Percentiles rank a stretch among this genome's conserved stretches.
phyloP scores from a whole-genome alignment of 176 grass and related monocot genomes.

The Elymus sibiricus region DNA sequence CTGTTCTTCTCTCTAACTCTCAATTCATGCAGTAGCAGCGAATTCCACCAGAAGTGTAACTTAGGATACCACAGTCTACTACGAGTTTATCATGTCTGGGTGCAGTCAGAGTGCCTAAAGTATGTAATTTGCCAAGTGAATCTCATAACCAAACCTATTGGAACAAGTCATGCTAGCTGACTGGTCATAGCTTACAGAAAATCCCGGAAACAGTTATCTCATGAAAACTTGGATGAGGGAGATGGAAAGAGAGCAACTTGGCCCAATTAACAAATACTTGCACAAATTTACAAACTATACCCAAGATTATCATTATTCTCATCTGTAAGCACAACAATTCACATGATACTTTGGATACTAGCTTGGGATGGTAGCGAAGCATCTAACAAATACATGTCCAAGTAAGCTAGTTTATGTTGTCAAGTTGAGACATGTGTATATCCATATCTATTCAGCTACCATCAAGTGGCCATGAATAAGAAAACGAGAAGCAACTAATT shows the following conservation, averaged over 20 bases:
- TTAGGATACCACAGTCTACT: not conserved
- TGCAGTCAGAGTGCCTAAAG: not conserved
- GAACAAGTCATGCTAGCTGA: not conserved
- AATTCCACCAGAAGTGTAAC: not conserved
- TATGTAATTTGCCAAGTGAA: not conserved
- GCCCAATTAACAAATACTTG: not conserved
- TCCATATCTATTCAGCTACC: not conserved
- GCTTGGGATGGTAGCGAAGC: not conserved
- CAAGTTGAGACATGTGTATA: not conserved
- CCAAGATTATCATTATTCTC: conserved; percentile 10
- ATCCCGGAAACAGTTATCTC: not conserved
- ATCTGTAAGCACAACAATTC: not conserved
- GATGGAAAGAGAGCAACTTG: conserved; percentile 6
- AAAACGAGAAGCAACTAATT: conserved; percentile 7
- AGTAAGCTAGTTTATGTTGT: not conserved
- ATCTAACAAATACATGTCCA: not conserved
- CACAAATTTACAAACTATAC: not conserved
- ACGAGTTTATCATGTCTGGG: not conserved
- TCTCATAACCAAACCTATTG: conserved; percentile 12
- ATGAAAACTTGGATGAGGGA: not conserved
- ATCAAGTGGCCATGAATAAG: conserved; percentile 6
- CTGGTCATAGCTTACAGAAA: not conserved
- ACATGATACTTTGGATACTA: not conserved
- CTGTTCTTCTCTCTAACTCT: not conserved
- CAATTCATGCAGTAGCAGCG: not conserved